These are phyloP conservation scores for Botrytis pseudocinerea DNA, from an alignment of 2,329 filamentous ascomycete species.

Conservation along the genomic window DNA sequence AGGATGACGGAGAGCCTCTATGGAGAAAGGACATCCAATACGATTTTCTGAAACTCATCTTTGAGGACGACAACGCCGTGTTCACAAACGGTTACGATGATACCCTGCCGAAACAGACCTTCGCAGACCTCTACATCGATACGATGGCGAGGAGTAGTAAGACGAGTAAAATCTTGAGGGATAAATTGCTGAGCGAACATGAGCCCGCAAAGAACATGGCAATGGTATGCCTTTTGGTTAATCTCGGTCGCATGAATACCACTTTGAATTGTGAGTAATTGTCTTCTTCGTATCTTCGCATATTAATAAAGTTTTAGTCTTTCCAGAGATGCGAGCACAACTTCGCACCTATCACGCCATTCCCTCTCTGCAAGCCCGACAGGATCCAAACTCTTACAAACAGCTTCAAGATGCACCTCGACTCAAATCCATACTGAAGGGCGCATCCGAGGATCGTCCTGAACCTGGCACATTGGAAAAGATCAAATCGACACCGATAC, in stretches of 20 bases:
- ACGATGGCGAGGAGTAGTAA: conserved; percentile 99
- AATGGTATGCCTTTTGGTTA: conserved; percentile 97
- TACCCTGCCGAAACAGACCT: conserved; percentile 65
- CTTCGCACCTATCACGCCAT: conserved; percentile 97
- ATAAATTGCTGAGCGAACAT: conserved; percentile 90
- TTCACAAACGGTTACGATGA: conserved; percentile 84
- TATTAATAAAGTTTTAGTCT: conserved; percentile 62
- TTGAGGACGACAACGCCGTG: conserved; percentile 70
- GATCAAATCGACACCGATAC: conserved; percentile 68
- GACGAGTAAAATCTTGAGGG: conserved; percentile 96
- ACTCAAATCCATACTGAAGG: conserved; percentile 95
- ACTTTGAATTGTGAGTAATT: conserved; percentile 82
- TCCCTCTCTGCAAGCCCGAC: conserved; percentile 89
- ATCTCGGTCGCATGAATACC: conserved; percentile 98
- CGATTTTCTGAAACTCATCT: conserved; percentile 79
- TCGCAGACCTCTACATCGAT: conserved; percentile 96
- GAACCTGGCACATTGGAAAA: conserved; percentile 84
- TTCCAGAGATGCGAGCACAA: conserved; percentile 98
- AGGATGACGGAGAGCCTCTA: conserved; percentile 82
- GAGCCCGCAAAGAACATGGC: conserved; percentile 96
- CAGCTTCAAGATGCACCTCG: conserved; percentile 95
- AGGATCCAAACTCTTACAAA: conserved; percentile 95
- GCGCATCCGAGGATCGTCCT: conserved; percentile 85
- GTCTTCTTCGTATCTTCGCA: conserved; percentile 18
- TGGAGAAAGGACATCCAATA: conserved; percentile 89